A percentile compares a stretch with the other conserved stretches of the same genome.
Conservation (phyloP, 208 protist genomes). For the Wallacemonas rigidus region DNA sequence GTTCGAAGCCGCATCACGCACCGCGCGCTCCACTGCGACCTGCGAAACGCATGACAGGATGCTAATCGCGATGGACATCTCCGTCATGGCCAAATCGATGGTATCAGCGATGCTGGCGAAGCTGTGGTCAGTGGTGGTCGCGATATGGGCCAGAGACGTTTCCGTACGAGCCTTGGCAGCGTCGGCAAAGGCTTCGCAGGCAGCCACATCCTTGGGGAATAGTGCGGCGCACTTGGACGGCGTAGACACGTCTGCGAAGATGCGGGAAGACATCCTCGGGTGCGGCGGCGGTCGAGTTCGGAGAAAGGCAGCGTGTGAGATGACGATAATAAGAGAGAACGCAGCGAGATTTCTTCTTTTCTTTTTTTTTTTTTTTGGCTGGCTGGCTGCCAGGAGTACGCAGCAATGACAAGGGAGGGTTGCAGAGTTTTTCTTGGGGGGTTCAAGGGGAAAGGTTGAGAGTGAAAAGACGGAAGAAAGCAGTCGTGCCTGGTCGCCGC, state of each 20-base stretch:
- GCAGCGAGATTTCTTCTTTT: too few relatives aligned
- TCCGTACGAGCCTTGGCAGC: slow-evolving; percentile 56
- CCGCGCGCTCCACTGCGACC: slow-evolving; percentile 51
- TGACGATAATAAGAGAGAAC: too few relatives aligned
- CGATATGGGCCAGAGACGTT: slow-evolving; percentile 44
- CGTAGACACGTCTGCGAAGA: slow-evolving; percentile 60
- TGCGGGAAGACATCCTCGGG: slow-evolving; percentile 29
- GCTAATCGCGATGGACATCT: slow-evolving; percentile 59
- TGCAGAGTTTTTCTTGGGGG: too few relatives aligned
- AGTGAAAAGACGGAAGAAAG: too few relatives aligned
- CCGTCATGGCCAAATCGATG: slow-evolving; percentile 54
- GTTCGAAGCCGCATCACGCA: slow-evolving; percentile 69
- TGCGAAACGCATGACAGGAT: slow-evolving; percentile 66
- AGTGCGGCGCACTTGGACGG: slow-evolving; percentile 52
- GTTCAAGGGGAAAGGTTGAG: too few relatives aligned
- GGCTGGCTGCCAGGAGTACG: too few relatives aligned
- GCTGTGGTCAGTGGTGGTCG: slow-evolving; percentile 29
- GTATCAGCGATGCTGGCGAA: slow-evolving; percentile 62
- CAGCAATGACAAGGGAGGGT: too few relatives aligned
- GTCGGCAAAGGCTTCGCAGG: slow-evolving; percentile 43
- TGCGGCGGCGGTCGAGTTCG: not conserved
- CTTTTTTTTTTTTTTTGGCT: too few relatives aligned
- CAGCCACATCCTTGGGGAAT: slow-evolving; percentile 65
- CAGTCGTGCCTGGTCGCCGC: too few relatives aligned
- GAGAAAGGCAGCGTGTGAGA: too few relatives aligned